A percentile compares a stretch with the other conserved stretches of the same genome.
phyloP scores from a whole-genome alignment of 345 rosid genomes.

The Rhodomyrtus tomentosa region DNA sequence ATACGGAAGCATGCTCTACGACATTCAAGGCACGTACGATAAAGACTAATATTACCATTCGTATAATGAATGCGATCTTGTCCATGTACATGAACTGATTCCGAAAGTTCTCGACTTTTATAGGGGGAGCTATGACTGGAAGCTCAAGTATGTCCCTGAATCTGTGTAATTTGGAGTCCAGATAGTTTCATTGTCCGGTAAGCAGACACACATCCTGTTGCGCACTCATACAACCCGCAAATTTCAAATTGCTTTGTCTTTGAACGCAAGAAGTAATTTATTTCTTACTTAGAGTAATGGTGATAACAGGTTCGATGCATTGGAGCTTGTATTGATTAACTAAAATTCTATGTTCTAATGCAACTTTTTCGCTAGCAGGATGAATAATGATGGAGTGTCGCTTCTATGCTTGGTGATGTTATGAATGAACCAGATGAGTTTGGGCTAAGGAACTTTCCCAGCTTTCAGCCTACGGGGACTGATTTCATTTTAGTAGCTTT shows the following conservation, averaged over 20 bases:
- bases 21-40: slow-evolving; percentile 20
- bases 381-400: no score
- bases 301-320: slow-evolving; percentile 4
- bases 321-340: neutral
- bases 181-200: slow-evolving; percentile 45
- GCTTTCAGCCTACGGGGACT: neutral
- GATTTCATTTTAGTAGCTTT: neutral
- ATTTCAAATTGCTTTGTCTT: neutral
- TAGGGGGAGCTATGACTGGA: slow-evolving; percentile 27
- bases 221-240: neutral
- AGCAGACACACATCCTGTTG: neutral
- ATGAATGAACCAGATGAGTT: neutral
- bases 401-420: neutral
- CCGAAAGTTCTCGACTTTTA: neutral
- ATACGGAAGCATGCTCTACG: slow-evolving; percentile 38
- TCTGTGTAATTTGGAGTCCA: slow-evolving; percentile 33
- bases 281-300: slow-evolving; percentile 3
- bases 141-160: slow-evolving; percentile 30
- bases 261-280: neutral
- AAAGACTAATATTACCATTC: neutral
- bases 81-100: neutral
- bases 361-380: neutral
- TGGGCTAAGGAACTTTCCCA: neutral
- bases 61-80: neutral
- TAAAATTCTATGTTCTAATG: neutral